Conservation (phyloP, 2,329 filamentous ascomycete genomes). For the Rhinocladiella mackenziei region DNA sequence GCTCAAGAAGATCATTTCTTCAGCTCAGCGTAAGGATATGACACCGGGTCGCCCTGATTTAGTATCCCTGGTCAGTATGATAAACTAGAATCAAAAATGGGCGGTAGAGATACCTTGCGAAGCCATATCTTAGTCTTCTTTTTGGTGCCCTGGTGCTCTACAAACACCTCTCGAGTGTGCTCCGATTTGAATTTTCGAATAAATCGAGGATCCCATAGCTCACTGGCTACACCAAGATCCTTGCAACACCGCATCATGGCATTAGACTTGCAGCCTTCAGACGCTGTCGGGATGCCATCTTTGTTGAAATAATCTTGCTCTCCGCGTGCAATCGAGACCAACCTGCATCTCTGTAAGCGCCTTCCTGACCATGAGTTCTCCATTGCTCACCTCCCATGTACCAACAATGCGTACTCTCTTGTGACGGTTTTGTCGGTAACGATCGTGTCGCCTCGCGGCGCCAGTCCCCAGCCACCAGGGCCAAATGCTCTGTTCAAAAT, state of each 20-base stretch:
- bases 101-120: constrained; percentile 58
- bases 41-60: constrained; percentile 60
- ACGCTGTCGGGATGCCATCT: constrained; percentile 86
- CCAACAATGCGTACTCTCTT: constrained; percentile 87
- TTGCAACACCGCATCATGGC: constrained; percentile 98
- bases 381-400: constrained; percentile 69
- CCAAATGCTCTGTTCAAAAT: constrained; percentile 90
- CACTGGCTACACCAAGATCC: constrained; percentile 87
- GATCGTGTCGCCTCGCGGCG: constrained; percentile 77
- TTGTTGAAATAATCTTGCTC: constrained; percentile 91
- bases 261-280: constrained; percentile 96
- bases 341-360: constrained; percentile 49
- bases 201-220: constrained; percentile 94
- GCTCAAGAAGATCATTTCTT: constrained; percentile 24
- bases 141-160: constrained; percentile 81
- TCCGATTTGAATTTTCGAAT: constrained; percentile 76
- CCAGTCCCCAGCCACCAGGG: constrained; percentile 91
- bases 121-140: constrained; percentile 85
- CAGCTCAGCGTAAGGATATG: constrained; percentile 58
- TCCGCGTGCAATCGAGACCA: constrained; percentile 86
- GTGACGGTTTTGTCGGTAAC: constrained; percentile 78
- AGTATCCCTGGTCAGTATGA: background rate
- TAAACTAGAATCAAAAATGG: too few species aligned
- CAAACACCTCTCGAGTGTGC: constrained; percentile 75
- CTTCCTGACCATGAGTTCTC: background rate